Base-by-base conservation (phyloP, 2,329 filamentous ascomycete species). In the Stagonosporopsis vannaccii region DNA sequence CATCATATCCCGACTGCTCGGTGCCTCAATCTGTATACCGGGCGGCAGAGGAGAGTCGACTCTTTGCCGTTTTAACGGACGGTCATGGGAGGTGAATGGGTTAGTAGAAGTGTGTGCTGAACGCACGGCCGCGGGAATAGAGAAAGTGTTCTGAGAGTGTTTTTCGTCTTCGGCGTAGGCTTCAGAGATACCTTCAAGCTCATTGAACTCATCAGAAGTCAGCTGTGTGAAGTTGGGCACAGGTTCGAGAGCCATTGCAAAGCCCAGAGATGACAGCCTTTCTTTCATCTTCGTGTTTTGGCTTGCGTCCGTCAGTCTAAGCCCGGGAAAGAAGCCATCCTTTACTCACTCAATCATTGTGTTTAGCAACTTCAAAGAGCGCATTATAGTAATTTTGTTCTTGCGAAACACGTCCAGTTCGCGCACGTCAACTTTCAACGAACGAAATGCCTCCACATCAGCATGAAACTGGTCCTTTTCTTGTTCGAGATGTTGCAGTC, bases 1-100 rank as follows among this genome's bases (percentile, higher is more conserved):
- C 77, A 79, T 79, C 11, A 66, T 41, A 15, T 77, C 71, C 35
- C 72, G 70, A 48, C 71, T 69, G 3, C 59, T 60, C 13, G 65
- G 58, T 15, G 37, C 17, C 30, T 61, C 56, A 25, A 58, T 28
- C 6, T 64, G 65, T 42, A 60, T 65, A 6, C 58, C 49, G 13
- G 56, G 49, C n/a, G 65, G 62, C 6, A 66, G 56, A 26, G 64
- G 58, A 3, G 71, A 70, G 25, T 75, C 72, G 6, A 73, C 56
- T 37, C 77, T 73, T 33, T 68, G 66, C 33, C 72, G 67, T 56
- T 74, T 75, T 8, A 57, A 20, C 7, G 72, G 69, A 7, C 71
- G 66, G 20, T 63, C 60, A 15, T 32, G 26, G 17, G 65, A 60
- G 4, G 60, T 50, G 23, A 59, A 62, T 2, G 57, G 58, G 11